These are phyloP conservation scores for Lojkania enalia DNA, from an alignment of 2,329 filamentous ascomycete species.

Conservation along the genomic window DNA sequence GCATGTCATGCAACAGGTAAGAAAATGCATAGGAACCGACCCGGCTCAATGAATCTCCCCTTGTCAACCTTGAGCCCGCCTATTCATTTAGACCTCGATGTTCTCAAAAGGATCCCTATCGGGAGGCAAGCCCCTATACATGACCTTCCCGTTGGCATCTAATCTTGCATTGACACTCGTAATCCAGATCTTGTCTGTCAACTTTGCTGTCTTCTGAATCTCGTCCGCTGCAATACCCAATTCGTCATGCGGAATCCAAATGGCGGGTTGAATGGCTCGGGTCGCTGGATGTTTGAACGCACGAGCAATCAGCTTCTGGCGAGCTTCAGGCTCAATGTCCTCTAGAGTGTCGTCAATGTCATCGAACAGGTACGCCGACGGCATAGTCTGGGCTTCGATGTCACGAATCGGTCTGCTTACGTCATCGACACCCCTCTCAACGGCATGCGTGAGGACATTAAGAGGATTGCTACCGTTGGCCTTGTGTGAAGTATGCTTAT, in stretches of 20 bases:
- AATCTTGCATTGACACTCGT: conserved; percentile 90
- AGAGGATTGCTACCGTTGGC: conserved; percentile 31
- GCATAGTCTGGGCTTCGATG: conserved; percentile 53
- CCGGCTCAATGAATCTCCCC: not conserved
- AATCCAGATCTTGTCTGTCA: conserved; percentile 81
- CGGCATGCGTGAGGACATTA: conserved; percentile 29
- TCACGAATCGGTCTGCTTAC: conserved; percentile 38
- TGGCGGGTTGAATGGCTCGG: conserved; percentile 78
- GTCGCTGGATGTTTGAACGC: conserved; percentile 91
- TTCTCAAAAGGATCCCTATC: conserved; percentile 61
- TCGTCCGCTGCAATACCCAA: conserved; percentile 91
- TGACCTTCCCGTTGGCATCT: conserved; percentile 78
- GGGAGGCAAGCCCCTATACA: conserved; percentile 83
- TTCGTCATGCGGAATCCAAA: conserved; percentile 93
- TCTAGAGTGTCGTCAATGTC: conserved; percentile 92
- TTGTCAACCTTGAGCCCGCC: conserved; percentile 11
- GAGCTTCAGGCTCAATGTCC: conserved; percentile 86
- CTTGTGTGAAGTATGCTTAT: conserved; percentile 13
- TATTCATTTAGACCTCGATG: conserved; percentile 34
- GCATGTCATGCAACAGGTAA: conserved; percentile 4
- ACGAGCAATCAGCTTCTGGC: conserved; percentile 80
- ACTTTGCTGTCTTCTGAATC: conserved; percentile 73
- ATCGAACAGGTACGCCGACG: conserved; percentile 81
- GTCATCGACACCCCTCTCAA: conserved; percentile 34
- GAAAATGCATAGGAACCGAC: not conserved